Evolutionary conservation across 2,329 filamentous ascomycete species (phyloP).

Genomic region (Tolypocladium endophyticum): DNA sequence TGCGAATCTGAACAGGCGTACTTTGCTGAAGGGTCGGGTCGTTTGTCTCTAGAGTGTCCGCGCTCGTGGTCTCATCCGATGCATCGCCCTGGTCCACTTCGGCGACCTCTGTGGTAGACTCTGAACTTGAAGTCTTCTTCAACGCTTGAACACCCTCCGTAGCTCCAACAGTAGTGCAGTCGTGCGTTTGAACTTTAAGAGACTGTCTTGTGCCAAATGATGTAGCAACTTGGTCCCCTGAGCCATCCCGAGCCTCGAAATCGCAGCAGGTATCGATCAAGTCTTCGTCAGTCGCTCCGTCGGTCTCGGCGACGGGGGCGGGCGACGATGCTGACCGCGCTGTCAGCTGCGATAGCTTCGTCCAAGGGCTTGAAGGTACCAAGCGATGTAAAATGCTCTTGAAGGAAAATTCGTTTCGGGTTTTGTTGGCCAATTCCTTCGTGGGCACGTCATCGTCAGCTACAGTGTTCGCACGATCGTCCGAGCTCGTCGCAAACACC

Average conservation of each 20-base stretch:
- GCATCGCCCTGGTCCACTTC: neutral
- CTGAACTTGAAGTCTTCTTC: neutral
- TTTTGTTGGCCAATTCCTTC: neutral
- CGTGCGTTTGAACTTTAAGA: neutral
- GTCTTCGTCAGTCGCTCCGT: neutral
- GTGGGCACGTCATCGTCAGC: neutral
- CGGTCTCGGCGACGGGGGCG: neutral
- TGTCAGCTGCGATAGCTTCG: conserved; percentile 8
- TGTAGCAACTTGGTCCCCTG: neutral
- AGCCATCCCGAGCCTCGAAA: neutral
- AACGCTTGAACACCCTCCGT: neutral
- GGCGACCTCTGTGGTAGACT: too few species aligned
- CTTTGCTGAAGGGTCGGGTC: neutral
- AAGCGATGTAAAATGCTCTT: conserved; percentile 12
- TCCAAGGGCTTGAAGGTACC: conserved; percentile 14
- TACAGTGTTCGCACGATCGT: neutral
- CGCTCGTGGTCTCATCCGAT: too few species aligned
- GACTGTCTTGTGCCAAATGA: neutral
- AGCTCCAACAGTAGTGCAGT: neutral
- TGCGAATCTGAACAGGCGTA: neutral
- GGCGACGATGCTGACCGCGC: neutral
- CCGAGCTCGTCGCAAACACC: neutral
- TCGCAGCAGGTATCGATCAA: neutral
- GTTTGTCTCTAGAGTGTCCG: neutral
- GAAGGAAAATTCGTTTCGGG: conserved; percentile 9